A percentile compares a stretch with the other conserved stretches of the same genome.
phyloP scores from a whole-genome alignment of 2,329 filamentous ascomycete species.

The Paecilomyces dactylethromorphus region DNA sequence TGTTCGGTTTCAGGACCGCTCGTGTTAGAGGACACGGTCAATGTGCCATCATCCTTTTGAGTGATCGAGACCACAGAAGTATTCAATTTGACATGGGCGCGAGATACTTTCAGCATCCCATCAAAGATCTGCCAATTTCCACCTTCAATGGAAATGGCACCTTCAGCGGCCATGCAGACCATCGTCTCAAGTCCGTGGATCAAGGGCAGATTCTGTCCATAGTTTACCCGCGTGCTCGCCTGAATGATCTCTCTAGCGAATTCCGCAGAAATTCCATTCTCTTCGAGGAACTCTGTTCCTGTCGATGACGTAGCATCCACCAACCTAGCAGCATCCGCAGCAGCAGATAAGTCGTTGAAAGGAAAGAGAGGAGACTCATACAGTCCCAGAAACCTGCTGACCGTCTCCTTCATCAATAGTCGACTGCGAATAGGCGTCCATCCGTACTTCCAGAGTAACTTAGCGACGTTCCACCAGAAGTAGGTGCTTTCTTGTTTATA shows the following conservation, averaged over 20 bases:
- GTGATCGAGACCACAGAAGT: conserved; percentile 60
- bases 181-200: conserved; percentile 89
- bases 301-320: conserved; percentile 60
- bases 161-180: conserved; percentile 85
- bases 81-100: conserved; percentile 57
- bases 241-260: conserved; percentile 83
- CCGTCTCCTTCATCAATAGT: conserved; percentile 62
- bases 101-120: conserved; percentile 64
- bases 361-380: conserved; percentile 81
- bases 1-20: conserved; percentile 12
- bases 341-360: conserved; percentile 67
- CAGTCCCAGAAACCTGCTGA: conserved; percentile 68
- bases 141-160: conserved; percentile 69
- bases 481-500: conserved; percentile 56
- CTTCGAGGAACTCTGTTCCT: conserved; percentile 64
- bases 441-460: conserved; percentile 81
- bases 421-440: conserved; percentile 67
- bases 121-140: conserved; percentile 95
- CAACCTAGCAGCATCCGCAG: conserved; percentile 62
- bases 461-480: conserved; percentile 73
- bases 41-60: conserved; percentile 30
- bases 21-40: conserved; percentile 37
- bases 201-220: conserved; percentile 76
- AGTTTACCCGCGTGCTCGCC: conserved; percentile 87
- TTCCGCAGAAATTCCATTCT: conserved; percentile 58